These are phyloP conservation scores for Fraxinus dipetala DNA, from an alignment of 305 asterid genomes.

Conservation along the genomic window DNA sequence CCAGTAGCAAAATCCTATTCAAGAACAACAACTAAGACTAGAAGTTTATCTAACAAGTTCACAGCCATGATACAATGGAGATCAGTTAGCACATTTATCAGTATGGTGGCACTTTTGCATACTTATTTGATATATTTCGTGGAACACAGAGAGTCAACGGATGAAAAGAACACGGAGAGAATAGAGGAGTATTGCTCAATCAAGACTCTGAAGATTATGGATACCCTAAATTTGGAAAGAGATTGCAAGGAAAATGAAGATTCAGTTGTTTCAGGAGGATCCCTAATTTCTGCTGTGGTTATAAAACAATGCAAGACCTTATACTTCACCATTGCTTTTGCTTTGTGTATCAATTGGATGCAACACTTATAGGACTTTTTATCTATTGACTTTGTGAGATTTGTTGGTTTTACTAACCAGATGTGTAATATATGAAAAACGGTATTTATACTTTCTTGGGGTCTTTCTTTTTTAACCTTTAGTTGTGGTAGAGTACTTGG, in stretches of 20 bases:
- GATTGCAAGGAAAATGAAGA: not conserved
- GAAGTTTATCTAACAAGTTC: constrained; percentile 25
- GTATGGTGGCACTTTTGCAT: constrained; percentile 1
- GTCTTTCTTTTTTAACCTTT: not conserved
- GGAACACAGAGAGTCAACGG: not conserved
- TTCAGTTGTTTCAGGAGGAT: not conserved
- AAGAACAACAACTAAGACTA: not conserved
- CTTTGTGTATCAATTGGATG: constrained; percentile 67
- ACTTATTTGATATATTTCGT: not conserved
- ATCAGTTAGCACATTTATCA: not conserved
- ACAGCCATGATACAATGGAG: not conserved
- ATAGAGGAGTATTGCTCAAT: not conserved
- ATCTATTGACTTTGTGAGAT: constrained; percentile 22
- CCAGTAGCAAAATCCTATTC: constrained; percentile 32
- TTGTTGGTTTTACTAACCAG: not conserved
- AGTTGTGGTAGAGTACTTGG: not conserved
- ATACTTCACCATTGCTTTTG: constrained; percentile 53
- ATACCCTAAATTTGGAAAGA: not conserved
- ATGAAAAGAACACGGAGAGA: not conserved
- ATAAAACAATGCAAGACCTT: constrained; percentile 28
- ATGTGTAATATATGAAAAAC: not conserved
- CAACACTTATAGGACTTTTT: constrained; percentile 22
- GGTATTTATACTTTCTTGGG: not conserved
- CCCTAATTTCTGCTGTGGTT: not conserved
- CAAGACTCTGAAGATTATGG: not conserved